phyloP scores from a whole-genome alignment of 2,329 filamentous ascomycete species.

The Botrytis fabae region DNA sequence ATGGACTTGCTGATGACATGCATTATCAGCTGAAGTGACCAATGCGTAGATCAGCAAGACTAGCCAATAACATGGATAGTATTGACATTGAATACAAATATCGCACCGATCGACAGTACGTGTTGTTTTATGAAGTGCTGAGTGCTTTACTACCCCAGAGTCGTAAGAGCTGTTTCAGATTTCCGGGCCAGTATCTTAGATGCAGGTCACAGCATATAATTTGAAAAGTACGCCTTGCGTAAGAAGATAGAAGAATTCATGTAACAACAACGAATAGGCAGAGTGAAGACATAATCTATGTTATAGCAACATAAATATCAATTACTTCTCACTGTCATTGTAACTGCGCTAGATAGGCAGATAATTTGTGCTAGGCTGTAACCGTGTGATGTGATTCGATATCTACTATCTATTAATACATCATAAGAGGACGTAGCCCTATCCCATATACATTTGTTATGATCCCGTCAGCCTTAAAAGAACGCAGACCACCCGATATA shows the following conservation, averaged over 20 bases:
- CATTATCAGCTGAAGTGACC: neutral
- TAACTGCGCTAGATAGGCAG: neutral
- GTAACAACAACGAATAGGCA: neutral
- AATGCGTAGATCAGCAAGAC: neutral
- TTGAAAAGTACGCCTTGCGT: neutral
- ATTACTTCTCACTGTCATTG: neutral
- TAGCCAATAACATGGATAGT: neutral
- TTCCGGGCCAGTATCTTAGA: neutral
- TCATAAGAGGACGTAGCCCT: neutral
- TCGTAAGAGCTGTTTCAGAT: neutral
- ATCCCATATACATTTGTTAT: neutral
- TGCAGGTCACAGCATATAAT: neutral
- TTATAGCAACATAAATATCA: neutral
- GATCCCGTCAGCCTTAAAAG: slow-evolving; percentile 46
- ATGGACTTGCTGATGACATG: neutral
- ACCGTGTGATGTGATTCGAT: neutral
- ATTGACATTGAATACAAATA: neutral
- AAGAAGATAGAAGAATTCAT: neutral
- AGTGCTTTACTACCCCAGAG: neutral
- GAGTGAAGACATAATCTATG: neutral
- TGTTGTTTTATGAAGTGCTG: neutral
- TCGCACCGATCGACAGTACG: neutral
- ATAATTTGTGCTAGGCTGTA: neutral
- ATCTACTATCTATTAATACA: neutral
- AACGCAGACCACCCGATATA: slow-evolving; percentile 93